Conservation (phyloP, 2,329 filamentous ascomycete species). For the Botrytis medusae region DNA sequence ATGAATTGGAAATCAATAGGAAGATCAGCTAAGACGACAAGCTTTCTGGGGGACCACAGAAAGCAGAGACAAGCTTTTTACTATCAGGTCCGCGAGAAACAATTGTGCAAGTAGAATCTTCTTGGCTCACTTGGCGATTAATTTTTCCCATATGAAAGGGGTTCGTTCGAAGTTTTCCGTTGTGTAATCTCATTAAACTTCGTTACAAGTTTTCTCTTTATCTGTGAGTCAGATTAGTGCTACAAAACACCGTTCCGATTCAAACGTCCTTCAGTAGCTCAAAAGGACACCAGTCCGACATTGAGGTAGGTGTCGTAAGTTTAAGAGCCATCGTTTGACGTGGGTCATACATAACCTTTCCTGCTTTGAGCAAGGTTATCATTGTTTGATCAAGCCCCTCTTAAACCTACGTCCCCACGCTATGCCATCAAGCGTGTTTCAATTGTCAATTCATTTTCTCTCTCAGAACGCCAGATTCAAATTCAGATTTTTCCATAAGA, state of each 20-base stretch:
- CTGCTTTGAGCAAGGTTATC: background rate
- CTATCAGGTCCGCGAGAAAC: conserved; percentile 17
- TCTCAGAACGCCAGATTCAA: background rate
- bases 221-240: background rate
- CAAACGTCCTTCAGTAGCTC: background rate
- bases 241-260: background rate
- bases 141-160: background rate
- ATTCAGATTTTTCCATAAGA: background rate
- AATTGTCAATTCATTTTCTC: background rate
- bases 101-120: conserved; percentile 33
- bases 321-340: background rate
- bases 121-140: background rate
- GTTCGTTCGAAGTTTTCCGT: background rate
- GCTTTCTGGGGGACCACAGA: conserved; percentile 26
- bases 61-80: conserved; percentile 48
- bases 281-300: background rate
- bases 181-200: background rate
- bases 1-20: background rate
- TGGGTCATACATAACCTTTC: background rate
- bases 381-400: conserved; percentile 7
- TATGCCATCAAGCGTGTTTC: conserved; percentile 5
- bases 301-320: background rate
- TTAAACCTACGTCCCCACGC: background rate
- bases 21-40: background rate
- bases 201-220: background rate